Conservation (phyloP, 371 early-diverging fungal species). For the Funneliformis caledonium region DNA sequence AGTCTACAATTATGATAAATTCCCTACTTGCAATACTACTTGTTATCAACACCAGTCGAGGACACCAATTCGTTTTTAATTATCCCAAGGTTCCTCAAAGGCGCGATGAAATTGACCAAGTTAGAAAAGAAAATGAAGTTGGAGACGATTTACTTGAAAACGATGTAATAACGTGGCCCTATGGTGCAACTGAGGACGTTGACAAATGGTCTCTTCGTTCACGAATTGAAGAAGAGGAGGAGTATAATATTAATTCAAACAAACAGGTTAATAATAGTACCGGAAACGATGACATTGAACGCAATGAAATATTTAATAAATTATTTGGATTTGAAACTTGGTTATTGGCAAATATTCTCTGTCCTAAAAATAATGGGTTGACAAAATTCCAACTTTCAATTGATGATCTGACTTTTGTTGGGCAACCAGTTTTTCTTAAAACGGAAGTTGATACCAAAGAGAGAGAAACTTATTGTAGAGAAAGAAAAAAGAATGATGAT, state of each 20-base stretch:
- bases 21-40: conserved; percentile 42
- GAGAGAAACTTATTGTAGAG: conserved; percentile 43
- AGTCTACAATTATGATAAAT: background rate
- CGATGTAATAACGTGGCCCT: conserved; percentile 18
- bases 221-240: conserved; percentile 6
- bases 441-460: conserved; percentile 42
- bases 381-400: conserved; percentile 79
- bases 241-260: background rate
- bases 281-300: conserved; percentile 15
- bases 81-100: conserved; percentile 37
- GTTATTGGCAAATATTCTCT: conserved; percentile 74
- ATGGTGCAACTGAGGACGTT: background rate
- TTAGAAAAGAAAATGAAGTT: background rate
- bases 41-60: conserved; percentile 37
- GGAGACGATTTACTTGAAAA: conserved; percentile 9
- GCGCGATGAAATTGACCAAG: conserved; percentile 2
- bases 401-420: conserved; percentile 79
- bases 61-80: conserved; percentile 41
- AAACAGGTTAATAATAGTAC: background rate
- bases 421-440: conserved; percentile 63
- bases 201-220: background rate
- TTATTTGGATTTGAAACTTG: conserved; percentile 70
- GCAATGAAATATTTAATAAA: background rate
- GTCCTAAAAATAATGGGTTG: conserved; percentile 79
- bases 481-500: conserved; percentile 20